Percentiles rank a stretch among this genome's conserved stretches.
Conservation (phyloP, 257 asterid genomes). For the Coffea canephora region DNA sequence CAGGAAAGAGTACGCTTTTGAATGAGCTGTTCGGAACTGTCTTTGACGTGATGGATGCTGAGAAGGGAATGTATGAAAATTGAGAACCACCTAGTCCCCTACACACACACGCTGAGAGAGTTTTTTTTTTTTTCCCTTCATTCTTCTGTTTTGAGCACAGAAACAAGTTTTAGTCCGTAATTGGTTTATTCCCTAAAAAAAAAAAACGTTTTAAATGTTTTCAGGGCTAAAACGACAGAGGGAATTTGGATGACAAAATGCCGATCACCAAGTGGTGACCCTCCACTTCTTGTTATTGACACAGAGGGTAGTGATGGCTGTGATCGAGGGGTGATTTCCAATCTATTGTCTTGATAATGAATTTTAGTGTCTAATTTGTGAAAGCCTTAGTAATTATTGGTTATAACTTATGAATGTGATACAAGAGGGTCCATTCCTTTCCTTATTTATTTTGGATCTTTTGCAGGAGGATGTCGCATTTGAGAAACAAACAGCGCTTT, state of each 20-base stretch:
- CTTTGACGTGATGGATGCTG: conserved; percentile 82
- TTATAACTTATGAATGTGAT: too few species aligned
- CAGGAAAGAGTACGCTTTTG: conserved; percentile 85
- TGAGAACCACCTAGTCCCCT: too few species aligned
- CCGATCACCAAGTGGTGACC: background rate
- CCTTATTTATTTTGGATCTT: background rate
- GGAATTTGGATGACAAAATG: conserved; percentile 62
- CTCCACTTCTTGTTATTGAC: background rate
- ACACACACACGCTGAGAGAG: too few species aligned
- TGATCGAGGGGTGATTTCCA: background rate
- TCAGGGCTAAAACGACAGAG: conserved; percentile 70
- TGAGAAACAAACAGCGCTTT: conserved; percentile 54
- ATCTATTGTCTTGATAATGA: too few species aligned
- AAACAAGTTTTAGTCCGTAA: too few species aligned
- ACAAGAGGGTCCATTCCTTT: too few species aligned
- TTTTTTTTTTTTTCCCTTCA: too few species aligned
- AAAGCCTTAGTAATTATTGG: too few species aligned
- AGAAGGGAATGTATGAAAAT: conserved; percentile 62
- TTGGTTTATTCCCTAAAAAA: too few species aligned
- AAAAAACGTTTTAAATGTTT: too few species aligned
- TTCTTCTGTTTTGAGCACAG: too few species aligned
- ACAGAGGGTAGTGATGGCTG: background rate
- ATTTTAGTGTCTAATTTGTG: too few species aligned
- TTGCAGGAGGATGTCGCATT: conserved; percentile 54
- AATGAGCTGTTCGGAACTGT: conserved; percentile 64